Conservation (phyloP, 495 filamentous ascomycete species). For the Penicillium riverlandense region DNA sequence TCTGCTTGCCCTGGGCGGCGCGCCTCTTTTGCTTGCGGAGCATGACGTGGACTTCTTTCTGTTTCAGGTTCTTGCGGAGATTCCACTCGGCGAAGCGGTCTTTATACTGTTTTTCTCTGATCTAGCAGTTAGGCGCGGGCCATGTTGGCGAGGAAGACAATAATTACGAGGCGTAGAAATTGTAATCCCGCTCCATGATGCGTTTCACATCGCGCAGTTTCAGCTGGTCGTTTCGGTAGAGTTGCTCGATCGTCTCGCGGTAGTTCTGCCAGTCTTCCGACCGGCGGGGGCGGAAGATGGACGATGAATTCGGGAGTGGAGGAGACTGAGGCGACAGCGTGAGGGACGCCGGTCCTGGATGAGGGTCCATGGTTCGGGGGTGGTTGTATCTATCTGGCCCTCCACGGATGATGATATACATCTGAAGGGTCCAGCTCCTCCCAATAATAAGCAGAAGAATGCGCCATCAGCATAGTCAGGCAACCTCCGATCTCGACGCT, state of each 20-base stretch:
- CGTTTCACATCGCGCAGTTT: constrained; percentile 37
- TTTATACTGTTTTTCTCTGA: constrained; percentile 42
- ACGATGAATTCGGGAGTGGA: constrained; percentile 8
- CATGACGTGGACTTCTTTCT: constrained; percentile 37
- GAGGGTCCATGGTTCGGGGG: constrained; percentile 10
- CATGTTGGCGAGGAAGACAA: constrained; percentile 1
- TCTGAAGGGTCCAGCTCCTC: no score
- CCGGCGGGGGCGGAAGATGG: constrained; percentile 30
- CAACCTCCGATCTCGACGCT: constrained; percentile 10
- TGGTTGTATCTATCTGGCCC: no score
- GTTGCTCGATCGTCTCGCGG: constrained; percentile 31
- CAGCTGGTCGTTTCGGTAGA: constrained; percentile 35
- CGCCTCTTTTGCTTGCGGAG: constrained; percentile 37
- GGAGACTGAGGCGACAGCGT: constrained; percentile 16
- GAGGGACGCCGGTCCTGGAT: constrained; percentile 4
- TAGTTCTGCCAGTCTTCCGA: constrained; percentile 39
- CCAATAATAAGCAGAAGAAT: neutral
- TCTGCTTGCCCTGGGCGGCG: constrained; percentile 35
- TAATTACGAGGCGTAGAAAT: constrained; percentile 35
- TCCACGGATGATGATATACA: no score
- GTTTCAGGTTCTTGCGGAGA: constrained; percentile 39
- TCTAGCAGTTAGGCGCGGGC: constrained; percentile 8
- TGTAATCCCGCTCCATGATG: constrained; percentile 37
- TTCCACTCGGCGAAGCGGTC: constrained; percentile 38
- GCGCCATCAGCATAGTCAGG: constrained; percentile 1